phyloP scores from a whole-genome alignment of 2,329 filamentous ascomycete species.

The Calonectria pseudoturangicola region DNA sequence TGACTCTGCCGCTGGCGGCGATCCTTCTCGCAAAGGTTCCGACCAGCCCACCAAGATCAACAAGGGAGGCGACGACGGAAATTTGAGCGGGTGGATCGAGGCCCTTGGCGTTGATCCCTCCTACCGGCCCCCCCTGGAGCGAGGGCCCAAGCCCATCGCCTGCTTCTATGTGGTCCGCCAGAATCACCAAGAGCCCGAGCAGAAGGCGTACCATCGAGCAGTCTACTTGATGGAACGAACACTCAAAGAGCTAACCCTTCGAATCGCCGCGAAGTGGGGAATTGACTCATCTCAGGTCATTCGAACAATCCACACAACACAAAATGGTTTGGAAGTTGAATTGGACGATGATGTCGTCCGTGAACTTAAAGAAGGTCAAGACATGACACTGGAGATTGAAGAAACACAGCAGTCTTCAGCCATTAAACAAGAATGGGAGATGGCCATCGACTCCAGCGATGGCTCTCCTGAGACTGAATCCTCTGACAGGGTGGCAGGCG shows the following conservation, averaged over 20 bases:
- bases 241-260: conserved; percentile 81
- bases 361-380: conserved; percentile 91
- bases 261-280: conserved; percentile 86
- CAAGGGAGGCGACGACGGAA: conserved; percentile 77
- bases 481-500: conserved; percentile 51
- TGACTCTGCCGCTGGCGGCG: conserved; percentile 70
- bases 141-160: conserved; percentile 82
- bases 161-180: conserved; percentile 88
- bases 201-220: conserved; percentile 84
- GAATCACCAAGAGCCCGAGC: conserved; percentile 68
- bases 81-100: conserved; percentile 89
- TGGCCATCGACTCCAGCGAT: conserved; percentile 72
- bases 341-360: conserved; percentile 93
- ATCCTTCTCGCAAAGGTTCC: conserved; percentile 67
- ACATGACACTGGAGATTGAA: conserved; percentile 85
- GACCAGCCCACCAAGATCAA: conserved; percentile 72
- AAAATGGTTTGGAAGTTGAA: conserved; percentile 86
- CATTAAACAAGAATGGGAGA: conserved; percentile 77
- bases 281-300: conserved; percentile 83
- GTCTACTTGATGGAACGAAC: conserved; percentile 89
- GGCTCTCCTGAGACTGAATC: conserved; percentile 40
- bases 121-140: conserved; percentile 87
- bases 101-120: conserved; percentile 90
- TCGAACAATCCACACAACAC: conserved; percentile 82
- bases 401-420: conserved; percentile 60